These are phyloP conservation scores for Emergomyces pasteurianus DNA, from an alignment of 2,329 filamentous ascomycete species.

Conservation along the genomic window DNA sequence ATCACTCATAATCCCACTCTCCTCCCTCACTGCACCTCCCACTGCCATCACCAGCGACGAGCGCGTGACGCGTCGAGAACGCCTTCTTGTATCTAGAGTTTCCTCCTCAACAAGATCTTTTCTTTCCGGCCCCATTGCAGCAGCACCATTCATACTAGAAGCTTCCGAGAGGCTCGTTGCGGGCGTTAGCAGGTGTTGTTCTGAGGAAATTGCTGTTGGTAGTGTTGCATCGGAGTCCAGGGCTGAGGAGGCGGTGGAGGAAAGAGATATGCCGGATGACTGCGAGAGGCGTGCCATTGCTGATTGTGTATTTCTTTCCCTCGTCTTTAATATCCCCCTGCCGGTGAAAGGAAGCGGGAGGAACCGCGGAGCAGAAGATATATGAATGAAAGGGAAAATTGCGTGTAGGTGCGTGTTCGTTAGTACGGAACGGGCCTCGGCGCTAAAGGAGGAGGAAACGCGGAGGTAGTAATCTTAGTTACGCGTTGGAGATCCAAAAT, in stretches of 20 bases:
- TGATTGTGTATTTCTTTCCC: neutral
- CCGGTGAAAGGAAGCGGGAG: neutral
- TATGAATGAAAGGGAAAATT: neutral
- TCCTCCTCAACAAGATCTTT: slow-evolving; percentile 23
- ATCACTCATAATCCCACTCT: slow-evolving; percentile 16
- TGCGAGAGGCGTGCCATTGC: slow-evolving; percentile 21
- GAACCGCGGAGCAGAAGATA: neutral
- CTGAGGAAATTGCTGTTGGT: slow-evolving; percentile 22
- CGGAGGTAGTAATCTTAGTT: neutral
- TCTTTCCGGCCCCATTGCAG: slow-evolving; percentile 10
- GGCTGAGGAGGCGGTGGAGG: slow-evolving; percentile 12
- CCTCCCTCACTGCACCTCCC: neutral
- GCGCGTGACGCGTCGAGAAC: slow-evolving; percentile 30
- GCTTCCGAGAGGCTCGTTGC: slow-evolving; percentile 34
- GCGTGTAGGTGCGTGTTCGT: neutral
- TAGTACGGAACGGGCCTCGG: neutral
- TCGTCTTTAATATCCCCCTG: neutral
- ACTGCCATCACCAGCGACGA: slow-evolving; percentile 21
- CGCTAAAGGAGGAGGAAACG: neutral
- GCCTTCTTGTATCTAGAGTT: slow-evolving; percentile 4
- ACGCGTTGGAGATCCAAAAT: neutral
- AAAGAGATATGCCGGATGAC: slow-evolving; percentile 21
- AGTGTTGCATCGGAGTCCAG: slow-evolving; percentile 13
- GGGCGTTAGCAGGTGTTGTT: slow-evolving; percentile 31
- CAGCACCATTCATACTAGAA: slow-evolving; percentile 29